Conservation (phyloP, 2,329 filamentous ascomycete species). For the Mycosphaerella arachidis region DNA sequence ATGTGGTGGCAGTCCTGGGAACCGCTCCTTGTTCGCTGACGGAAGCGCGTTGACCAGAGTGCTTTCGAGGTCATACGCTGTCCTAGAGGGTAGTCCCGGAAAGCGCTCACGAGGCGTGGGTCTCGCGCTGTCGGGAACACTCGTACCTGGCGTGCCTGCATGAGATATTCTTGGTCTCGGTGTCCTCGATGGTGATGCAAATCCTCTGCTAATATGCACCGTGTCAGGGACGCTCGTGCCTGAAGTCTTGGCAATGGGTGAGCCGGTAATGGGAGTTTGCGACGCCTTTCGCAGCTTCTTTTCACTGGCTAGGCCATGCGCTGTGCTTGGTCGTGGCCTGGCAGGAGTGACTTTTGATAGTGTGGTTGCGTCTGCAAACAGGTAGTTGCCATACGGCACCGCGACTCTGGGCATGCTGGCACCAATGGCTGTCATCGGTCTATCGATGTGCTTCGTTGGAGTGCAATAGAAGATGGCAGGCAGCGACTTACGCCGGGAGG, state of each 20-base stretch:
- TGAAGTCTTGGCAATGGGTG: slow-evolving; percentile 4
- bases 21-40: not conserved
- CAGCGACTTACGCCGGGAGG: slow-evolving; percentile 33
- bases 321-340: not conserved
- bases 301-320: slow-evolving; percentile 1
- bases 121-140: not conserved
- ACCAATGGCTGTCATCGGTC: slow-evolving; percentile 31
- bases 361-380: not conserved
- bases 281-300: slow-evolving; percentile 2
- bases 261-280: slow-evolving; percentile 4
- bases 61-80: slow-evolving; percentile 11
- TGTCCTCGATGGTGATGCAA: not conserved
- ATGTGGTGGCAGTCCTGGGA: slow-evolving; percentile 1
- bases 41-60: not conserved
- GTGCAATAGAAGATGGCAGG: slow-evolving; percentile 23
- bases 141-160: slow-evolving; percentile 3
- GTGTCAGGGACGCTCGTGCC: slow-evolving; percentile 5
- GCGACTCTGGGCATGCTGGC: slow-evolving; percentile 23
- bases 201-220: not conserved
- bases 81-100: slow-evolving; percentile 11
- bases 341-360: slow-evolving; percentile 1
- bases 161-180: not conserved
- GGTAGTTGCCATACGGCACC: slow-evolving; percentile 16
- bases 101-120: slow-evolving; percentile 5
- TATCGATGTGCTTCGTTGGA: slow-evolving; percentile 6